Base-by-base conservation (phyloP, 1,284 basidiomycete genomes). In the Coniferiporia sulphurascens region DNA sequence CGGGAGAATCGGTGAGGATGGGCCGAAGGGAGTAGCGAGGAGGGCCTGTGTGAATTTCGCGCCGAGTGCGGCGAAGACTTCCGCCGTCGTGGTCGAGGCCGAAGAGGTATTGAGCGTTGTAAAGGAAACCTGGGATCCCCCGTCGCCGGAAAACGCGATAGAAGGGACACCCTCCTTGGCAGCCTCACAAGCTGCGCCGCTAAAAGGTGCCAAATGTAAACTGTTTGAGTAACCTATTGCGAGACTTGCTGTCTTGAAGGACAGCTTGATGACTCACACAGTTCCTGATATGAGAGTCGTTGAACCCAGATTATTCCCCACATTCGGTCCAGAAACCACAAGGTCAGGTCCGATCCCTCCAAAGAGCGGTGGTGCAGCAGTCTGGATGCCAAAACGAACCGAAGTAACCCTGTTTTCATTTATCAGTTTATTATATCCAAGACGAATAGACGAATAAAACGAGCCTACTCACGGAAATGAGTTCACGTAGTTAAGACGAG, bases 291-390 rank as follows among this genome's bases (percentile, higher is more conserved):
- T 61, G 4, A 67, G 63, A 13, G 73, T 69, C 9, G 65, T 63
- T 1, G 67, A 60, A 13, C 54, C 55, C 6, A 45, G 5, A 34
- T 60, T 55, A 78, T 76, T 74, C 52, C 80, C 79, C 10, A 82
- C 73, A 65, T 84, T 83, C 0, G 76, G 75, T 0, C 81, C 82
- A 62, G 75, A 74, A 10, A 84, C 72, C 4, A 82, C 75, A 36
- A 84, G 71, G 56, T 82, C 80, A 0, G 81, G 81, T 15, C 65
- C 62, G 10, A 22, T 45, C 7, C 73, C 72, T 45, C 55, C 58
- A 61, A 80, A 78, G 63, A 77, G 74, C 52, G 73, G 65, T 0
- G 79, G 77, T 3, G 77, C 70, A 9, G 81, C 68, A 0, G 74
- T 78, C 63, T 81, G 74, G 21, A 82, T 77, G 0, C 79, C 81